Evolutionary conservation across 1,139 yeast species (phyloP).

Genomic region (Candida sp.): DNA sequence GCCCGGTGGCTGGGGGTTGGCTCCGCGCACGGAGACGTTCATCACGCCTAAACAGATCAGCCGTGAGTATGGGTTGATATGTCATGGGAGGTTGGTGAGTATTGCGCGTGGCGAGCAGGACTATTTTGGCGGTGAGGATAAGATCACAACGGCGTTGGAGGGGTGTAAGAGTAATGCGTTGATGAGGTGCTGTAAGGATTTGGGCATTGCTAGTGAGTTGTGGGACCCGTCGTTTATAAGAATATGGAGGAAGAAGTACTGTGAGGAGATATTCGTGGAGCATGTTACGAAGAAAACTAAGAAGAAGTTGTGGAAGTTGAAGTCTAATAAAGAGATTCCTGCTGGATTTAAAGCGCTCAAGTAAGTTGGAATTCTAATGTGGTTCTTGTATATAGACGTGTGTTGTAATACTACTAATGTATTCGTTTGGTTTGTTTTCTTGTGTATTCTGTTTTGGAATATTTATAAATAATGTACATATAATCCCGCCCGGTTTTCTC

Average conservation of each 20-base stretch:
- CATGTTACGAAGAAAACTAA: conserved; percentile 82
- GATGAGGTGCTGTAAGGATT: conserved; percentile 97
- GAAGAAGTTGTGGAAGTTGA: conserved; percentile 86
- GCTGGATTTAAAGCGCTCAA: conserved; percentile 13
- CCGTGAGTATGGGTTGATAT: conserved; percentile 87
- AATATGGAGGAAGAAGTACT: conserved; percentile 70
- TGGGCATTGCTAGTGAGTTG: conserved; percentile 94
- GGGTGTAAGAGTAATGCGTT: conserved; percentile 97
- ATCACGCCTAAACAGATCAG: conserved; percentile 69
- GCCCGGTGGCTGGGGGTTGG: conserved; percentile 99
- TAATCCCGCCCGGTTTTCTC: background rate
- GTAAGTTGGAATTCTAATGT: background rate
- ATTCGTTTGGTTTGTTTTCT: no score
- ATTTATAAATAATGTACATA: conserved; percentile 2
- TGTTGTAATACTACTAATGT: no score
- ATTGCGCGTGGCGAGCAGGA: conserved; percentile 97
- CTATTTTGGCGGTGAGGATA: conserved; percentile 80
- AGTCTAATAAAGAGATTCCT: conserved; percentile 27
- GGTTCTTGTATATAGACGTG: background rate
- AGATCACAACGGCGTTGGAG: conserved; percentile 94
- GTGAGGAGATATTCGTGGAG: conserved; percentile 88
- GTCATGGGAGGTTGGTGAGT: conserved; percentile 88
- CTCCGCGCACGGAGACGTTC: conserved; percentile 87
- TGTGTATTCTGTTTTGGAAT: background rate
- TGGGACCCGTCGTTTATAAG: conserved; percentile 97